Base-by-base conservation (phyloP, 805 yeast genomes). In the Candida coquimbonensis region DNA sequence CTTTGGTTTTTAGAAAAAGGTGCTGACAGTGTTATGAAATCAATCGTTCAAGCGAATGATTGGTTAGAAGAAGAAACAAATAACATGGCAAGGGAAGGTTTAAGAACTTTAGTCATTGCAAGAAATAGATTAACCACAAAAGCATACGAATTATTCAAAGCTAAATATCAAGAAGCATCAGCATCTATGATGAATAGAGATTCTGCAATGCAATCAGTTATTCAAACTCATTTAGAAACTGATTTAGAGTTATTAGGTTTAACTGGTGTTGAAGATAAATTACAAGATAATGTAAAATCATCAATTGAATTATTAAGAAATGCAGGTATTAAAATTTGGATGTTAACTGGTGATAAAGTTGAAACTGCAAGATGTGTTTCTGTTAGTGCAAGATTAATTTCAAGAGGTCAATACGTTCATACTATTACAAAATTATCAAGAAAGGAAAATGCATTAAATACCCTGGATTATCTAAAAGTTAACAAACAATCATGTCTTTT, bases 301-400 rank as follows among this genome's bases (percentile, higher is more conserved):
- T 87, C 96, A 0, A 81, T 93, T 48, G 99, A 93, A 68, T 72
- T 90, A 33, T 72, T 93, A 53, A 77, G 99, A 55, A 93, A 95
- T 66, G 99, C 98, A 0, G 99, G 98, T 5, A 80, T 95, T 46
- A 90, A 90, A 57, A 93, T 93, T 43, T 93, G 99, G 99, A 95
- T 93, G 99, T 70, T 93, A 40, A 93, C 99, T 0, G 99, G 99
- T 54, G 99, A 93, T 64, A 93, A 93, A 63, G 98, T 93, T 7
- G 99, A 93, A 67, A 93, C 99, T 0, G 99, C 99, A 1, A 80
- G 89, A 49, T 93, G 99, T 74, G 97, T 93, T 36, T 89, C 97
- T 19, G 86, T 95, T n/a, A 87, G 96, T 63, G 93, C 97, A 31
- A 83, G 90, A 58, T 75, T 93, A 43, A 91, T 93, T 27, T 75